These are phyloP conservation scores for Fusarium denticulatum DNA, from an alignment of 2,329 filamentous ascomycete species.

Conservation along the genomic window DNA sequence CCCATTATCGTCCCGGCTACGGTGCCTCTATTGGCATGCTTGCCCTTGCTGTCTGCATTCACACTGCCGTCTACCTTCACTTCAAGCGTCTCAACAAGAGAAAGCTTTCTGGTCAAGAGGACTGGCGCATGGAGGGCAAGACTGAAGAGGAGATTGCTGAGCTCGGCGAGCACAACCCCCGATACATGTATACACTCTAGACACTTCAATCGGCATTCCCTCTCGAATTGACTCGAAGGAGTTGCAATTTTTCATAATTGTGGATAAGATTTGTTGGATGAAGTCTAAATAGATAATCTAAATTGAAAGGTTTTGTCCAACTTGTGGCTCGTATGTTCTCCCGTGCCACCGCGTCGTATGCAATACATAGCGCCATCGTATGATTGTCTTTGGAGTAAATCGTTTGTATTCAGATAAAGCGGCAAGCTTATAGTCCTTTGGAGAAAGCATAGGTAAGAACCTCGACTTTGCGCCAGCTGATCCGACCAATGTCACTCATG, in stretches of 20 bases:
- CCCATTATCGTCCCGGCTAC: slow-evolving; percentile 61
- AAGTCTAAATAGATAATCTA: not conserved
- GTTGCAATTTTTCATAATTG: not conserved
- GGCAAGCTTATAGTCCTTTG: not conserved
- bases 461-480: not conserved
- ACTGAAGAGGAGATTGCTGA: slow-evolving; percentile 54
- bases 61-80: slow-evolving; percentile 42
- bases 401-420: not conserved
- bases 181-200: slow-evolving; percentile 36
- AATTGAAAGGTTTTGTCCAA: not conserved
- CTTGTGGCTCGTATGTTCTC: fast-evolving
- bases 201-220: fast-evolving
- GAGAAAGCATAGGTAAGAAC: not conserved
- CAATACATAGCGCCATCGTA: fast-evolving
- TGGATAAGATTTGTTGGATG: not conserved
- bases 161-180: slow-evolving; percentile 54
- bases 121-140: slow-evolving; percentile 54
- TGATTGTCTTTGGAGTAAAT: no score
- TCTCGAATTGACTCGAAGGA: not conserved
- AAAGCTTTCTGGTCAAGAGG: slow-evolving; percentile 49
- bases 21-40: slow-evolving; percentile 62
- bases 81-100: slow-evolving; percentile 50
- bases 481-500: not conserved
- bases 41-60: slow-evolving; percentile 44
- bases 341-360: fast-evolving